Conservation (phyloP, 306 rosid species). For the Styphnolobium japonicum region DNA sequence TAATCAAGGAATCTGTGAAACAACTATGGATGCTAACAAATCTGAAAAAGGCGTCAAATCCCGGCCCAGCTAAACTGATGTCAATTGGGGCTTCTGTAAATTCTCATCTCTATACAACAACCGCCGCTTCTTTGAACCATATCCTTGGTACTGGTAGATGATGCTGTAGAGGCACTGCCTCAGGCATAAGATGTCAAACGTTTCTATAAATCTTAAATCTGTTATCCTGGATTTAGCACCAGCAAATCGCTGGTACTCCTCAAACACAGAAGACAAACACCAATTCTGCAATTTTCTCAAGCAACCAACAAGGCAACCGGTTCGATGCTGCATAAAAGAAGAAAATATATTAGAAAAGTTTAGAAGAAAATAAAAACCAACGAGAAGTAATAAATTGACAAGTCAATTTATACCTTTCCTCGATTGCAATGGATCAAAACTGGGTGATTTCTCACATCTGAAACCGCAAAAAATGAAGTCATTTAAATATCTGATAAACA, state of each 20-base stretch:
- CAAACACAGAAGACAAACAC: constrained; percentile 80
- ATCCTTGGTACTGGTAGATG: constrained; percentile 88
- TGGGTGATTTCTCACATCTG: constrained; percentile 56
- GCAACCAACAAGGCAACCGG: constrained; percentile 92
- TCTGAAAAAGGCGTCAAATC: not conserved
- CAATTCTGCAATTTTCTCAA: constrained; percentile 89
- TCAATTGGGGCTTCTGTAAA: constrained; percentile 63
- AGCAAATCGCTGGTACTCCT: constrained; percentile 81
- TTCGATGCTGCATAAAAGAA: constrained; percentile 69
- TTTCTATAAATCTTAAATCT: constrained; percentile 72
- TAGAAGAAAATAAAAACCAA: not conserved
- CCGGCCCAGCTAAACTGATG: constrained; percentile 38
- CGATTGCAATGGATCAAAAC: constrained; percentile 48
- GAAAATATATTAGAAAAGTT: not conserved
- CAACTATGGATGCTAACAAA: not conserved
- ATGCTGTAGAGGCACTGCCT: constrained; percentile 93
- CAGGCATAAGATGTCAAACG: constrained; percentile 52
- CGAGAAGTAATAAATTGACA: not conserved
- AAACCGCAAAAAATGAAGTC: constrained; percentile 4
- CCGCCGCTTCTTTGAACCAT: constrained; percentile 74
- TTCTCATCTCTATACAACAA: constrained; percentile 68
- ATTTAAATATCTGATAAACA: constrained; percentile 2
- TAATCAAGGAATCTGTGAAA: not conserved
- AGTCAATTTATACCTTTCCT: constrained; percentile 39
- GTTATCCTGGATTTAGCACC: constrained; percentile 67